Conservation (phyloP, 306 rosid species). For the Ochetophila trinervis region DNA sequence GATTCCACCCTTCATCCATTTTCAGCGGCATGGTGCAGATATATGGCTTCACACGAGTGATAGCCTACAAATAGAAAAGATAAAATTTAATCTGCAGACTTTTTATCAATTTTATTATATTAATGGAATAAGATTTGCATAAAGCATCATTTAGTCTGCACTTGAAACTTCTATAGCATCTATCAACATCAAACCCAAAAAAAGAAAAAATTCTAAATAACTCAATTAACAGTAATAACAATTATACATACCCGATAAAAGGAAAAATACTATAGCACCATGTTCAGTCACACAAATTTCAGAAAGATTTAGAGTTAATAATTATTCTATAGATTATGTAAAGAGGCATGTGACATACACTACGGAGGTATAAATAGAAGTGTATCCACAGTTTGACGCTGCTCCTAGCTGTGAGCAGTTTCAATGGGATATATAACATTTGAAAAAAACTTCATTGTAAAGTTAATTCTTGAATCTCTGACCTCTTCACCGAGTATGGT, state of each 20-base stretch:
- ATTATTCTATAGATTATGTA: too few species aligned
- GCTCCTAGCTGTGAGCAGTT: background rate
- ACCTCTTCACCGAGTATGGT: background rate
- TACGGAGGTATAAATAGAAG: background rate
- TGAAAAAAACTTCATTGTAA: background rate
- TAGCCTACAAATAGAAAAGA: slow-evolving; percentile 43
- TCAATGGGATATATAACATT: background rate
- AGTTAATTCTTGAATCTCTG: too few species aligned
- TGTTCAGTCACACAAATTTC: background rate
- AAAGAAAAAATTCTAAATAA: too few species aligned
- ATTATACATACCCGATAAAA: background rate
- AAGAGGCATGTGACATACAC: too few species aligned
- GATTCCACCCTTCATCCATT: slow-evolving; percentile 96
- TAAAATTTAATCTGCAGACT: background rate
- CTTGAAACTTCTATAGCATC: background rate
- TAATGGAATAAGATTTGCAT: background rate
- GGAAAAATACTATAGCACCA: background rate
- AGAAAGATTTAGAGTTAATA: background rate
- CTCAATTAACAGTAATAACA: background rate
- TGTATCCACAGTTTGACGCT: background rate
- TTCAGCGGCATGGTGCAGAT: slow-evolving; percentile 92
- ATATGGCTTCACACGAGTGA: slow-evolving; percentile 82
- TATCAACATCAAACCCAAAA: background rate
- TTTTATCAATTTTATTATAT: background rate
- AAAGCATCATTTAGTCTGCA: background rate